Percentiles rank a stretch among this genome's conserved stretches.
Evolutionary conservation across 257 asterid species (phyloP).

Genomic region (Fraxinus quadrangulata): DNA sequence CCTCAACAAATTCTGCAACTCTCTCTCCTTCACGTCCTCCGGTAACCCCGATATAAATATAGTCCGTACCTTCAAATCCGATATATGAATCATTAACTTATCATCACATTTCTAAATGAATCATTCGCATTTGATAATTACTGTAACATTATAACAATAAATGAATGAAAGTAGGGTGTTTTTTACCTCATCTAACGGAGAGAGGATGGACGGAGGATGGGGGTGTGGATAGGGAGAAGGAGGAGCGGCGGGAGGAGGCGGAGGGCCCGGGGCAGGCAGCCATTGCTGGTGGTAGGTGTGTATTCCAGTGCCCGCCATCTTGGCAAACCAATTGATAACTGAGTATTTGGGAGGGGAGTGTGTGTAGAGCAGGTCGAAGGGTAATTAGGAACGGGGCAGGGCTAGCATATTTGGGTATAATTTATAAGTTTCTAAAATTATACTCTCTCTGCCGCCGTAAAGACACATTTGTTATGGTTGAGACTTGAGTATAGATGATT

Average conservation of each 20-base stretch:
- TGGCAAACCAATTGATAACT: conserved; percentile 8
- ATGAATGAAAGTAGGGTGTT: background rate
- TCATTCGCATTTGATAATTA: background rate
- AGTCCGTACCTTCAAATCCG: conserved; percentile 59
- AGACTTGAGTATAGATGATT: too few species aligned
- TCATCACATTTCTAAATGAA: background rate
- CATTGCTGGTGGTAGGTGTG: conserved; percentile 83
- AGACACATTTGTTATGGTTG: too few species aligned
- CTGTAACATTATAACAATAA: background rate
- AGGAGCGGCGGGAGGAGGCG: conserved; percentile 43
- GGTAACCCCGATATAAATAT: conserved; percentile 93
- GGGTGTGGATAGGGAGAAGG: conserved; percentile 43
- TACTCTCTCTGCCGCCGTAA: too few species aligned
- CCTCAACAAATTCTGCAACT: conserved; percentile 85
- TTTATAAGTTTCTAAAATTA: too few species aligned
- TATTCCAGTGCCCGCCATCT: conserved; percentile 61
- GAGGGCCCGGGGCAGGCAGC: conserved; percentile 57
- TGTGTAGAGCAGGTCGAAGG: too few species aligned
- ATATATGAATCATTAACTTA: too few species aligned
- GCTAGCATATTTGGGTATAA: too few species aligned
- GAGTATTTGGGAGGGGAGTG: too few species aligned
- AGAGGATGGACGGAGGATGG: conserved; percentile 19
- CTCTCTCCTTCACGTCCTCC: conserved; percentile 97
- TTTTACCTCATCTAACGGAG: conserved; percentile 40
- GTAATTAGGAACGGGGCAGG: too few species aligned